Conservation (phyloP, 768 basidiomycete genomes). For the Scleroderma citrinum region DNA sequence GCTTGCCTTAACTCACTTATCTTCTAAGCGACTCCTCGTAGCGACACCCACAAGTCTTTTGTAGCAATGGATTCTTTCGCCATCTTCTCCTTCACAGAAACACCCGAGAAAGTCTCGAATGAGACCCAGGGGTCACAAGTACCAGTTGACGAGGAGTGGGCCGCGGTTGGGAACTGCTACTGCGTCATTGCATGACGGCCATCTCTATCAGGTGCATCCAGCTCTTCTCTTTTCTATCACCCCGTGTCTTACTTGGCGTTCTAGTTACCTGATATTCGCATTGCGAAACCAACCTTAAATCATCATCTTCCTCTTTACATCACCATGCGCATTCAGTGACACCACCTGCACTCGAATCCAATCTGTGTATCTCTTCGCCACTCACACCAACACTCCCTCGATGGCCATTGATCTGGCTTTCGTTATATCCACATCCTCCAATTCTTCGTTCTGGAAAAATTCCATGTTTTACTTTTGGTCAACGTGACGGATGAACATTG, state of each 20-base stretch:
- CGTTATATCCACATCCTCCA: neutral
- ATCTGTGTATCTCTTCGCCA: too few species aligned
- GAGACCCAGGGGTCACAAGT: slow-evolving; percentile 5
- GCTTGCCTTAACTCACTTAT: neutral
- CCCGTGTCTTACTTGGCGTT: slow-evolving; percentile 1
- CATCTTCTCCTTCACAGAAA: neutral
- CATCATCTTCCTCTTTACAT: neutral
- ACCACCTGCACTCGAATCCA: neutral
- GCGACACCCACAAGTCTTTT: slow-evolving; percentile 4
- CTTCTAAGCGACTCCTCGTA: neutral
- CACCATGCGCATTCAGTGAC: neutral
- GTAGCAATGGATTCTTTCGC: slow-evolving; percentile 16
- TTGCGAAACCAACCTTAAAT: neutral
- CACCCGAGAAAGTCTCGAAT: neutral
- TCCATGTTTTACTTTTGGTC: neutral
- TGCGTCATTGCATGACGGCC: slow-evolving; percentile 17
- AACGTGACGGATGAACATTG: neutral
- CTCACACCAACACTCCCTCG: neutral
- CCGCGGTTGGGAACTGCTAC: neutral
- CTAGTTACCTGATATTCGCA: neutral
- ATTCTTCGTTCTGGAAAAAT: slow-evolving; percentile 15
- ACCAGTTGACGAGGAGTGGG: slow-evolving; percentile 9
- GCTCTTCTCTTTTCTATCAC: neutral
- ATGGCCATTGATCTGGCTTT: slow-evolving; percentile 9
- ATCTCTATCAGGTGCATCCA: slow-evolving; percentile 8